phyloP scores from a whole-genome alignment of 208 protist genomes.

The Chromosphaera perkinsii region DNA sequence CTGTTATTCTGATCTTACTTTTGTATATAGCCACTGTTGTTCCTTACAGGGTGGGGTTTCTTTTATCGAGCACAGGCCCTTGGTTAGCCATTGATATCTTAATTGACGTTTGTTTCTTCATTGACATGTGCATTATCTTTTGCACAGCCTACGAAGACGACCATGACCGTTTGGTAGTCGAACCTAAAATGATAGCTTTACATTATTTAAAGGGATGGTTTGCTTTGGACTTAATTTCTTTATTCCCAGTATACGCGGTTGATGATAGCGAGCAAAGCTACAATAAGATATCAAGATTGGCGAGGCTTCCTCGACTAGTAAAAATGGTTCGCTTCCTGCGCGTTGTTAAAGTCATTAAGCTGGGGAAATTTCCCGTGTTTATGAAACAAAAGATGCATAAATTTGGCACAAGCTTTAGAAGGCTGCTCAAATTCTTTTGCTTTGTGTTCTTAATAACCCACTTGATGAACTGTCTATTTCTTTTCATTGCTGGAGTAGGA shows the following conservation, averaged over 20 bases:
- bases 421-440: neutral
- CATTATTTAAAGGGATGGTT: slow-evolving; percentile 7
- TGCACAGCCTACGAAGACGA: slow-evolving; percentile 4
- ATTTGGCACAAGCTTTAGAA: neutral
- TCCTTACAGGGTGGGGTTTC: neutral
- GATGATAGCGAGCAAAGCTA: neutral
- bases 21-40: neutral
- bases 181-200: slow-evolving; percentile 1
- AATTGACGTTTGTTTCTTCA: neutral
- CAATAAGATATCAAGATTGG: neutral
- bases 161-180: neutral
- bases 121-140: slow-evolving; percentile 10
- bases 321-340: slow-evolving; percentile 8
- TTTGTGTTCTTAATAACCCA: neutral
- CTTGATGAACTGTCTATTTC: neutral
- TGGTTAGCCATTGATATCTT: slow-evolving; percentile 8
- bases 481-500: slow-evolving; percentile 1
- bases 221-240: neutral
- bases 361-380: neutral
- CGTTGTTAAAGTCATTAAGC: slow-evolving; percentile 1
- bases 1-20: neutral
- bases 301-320: neutral
- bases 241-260: slow-evolving; percentile 7
- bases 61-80: neutral
- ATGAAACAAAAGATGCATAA: neutral